Base-by-base conservation (phyloP, 2,329 filamentous ascomycete genomes). In the Pseudogymnoascus sp. region DNA sequence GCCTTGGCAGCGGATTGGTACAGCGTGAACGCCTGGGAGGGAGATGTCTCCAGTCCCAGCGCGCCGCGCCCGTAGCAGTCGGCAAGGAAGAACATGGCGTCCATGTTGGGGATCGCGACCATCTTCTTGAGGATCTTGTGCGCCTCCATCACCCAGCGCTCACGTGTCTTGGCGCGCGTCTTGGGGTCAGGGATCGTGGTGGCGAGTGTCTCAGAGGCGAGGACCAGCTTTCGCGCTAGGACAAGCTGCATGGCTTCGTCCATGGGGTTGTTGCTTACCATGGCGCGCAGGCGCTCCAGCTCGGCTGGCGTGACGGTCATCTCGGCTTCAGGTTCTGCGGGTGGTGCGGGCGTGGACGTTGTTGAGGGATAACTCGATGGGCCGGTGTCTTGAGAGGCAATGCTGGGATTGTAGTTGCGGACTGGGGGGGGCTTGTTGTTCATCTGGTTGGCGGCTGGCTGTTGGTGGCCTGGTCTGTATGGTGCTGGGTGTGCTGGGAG, bases 1-100 rank as follows among this genome's bases (percentile, higher is more conserved):
- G 88, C 78, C 78, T 98, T 99, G 0, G 95, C 95, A 1, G 93
- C 92, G 8, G 92, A 92, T 76, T 97, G 93, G 71, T 99, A 99
- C 8, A 98, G 80, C 1, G 86, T 88, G 75, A 97, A 99, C 0
- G 95, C 95, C 77, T 98, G 93, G 72, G 96, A 96, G 62, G 90
- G 85, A 71, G 98, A 93, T 0, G 86, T 82, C 70, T 93, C 88
- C 11, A 90, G 78, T 4, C 93, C 92, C 21, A 98, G 83, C 7
- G 85, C 78, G 4, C 93, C 93, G 68, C 89, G 87, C 1, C 95
- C 93, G 69, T 95, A 88, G 73, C 90, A 92, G 74, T 98, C 95
- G 19, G 93, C 95, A 62, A 96, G 78, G 70, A 91, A 92, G 77
- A 99, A 99, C 86, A 96, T 96, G 31, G 93, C 93, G 7, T 96